Evolutionary conservation across 2,329 filamentous ascomycete genomes (phyloP).

Genomic region (Blastomyces silverae): DNA sequence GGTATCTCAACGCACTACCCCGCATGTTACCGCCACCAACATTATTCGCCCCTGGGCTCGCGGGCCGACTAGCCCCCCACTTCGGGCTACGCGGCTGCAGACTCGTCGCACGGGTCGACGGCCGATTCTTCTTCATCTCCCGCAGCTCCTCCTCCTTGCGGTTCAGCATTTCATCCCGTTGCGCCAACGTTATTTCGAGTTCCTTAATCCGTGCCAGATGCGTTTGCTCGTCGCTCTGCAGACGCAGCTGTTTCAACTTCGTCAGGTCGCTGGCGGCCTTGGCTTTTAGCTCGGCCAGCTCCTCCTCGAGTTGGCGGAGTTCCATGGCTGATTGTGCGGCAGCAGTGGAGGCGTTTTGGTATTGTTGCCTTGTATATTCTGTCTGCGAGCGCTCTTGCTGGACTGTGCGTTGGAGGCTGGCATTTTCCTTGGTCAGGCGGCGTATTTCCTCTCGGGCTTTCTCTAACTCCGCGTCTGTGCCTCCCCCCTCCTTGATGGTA

Average conservation of each 20-base stretch:
- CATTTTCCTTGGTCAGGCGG: constrained; percentile 33
- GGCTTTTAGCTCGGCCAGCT: constrained; percentile 34
- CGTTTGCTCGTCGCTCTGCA: constrained; percentile 29
- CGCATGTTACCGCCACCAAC: constrained; percentile 19
- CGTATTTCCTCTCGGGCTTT: constrained; percentile 37
- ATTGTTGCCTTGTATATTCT: constrained; percentile 43
- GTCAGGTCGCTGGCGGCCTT: constrained; percentile 34
- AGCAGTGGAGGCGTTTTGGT: constrained; percentile 42
- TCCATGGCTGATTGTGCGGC: constrained; percentile 40
- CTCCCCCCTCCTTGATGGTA: constrained; percentile 37
- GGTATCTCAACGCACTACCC: constrained; percentile 35
- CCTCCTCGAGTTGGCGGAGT: constrained; percentile 32
- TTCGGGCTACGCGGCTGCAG: constrained; percentile 41
- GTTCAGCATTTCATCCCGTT: constrained; percentile 36
- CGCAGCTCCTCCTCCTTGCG: constrained; percentile 43
- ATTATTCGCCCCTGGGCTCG: constrained; percentile 36
- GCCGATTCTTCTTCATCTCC: constrained; percentile 40
- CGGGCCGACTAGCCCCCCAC: constrained; percentile 33
- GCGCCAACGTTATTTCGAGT: constrained; percentile 33
- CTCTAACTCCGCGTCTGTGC: constrained; percentile 34
- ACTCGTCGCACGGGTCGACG: constrained; percentile 39
- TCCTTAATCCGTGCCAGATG: constrained; percentile 37
- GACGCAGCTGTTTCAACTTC: constrained; percentile 36
- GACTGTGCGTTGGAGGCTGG: constrained; percentile 33
- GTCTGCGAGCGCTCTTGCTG: constrained; percentile 40